Conservation (phyloP, 352 stramenopile species). For the Peronospora farinosa region DNA sequence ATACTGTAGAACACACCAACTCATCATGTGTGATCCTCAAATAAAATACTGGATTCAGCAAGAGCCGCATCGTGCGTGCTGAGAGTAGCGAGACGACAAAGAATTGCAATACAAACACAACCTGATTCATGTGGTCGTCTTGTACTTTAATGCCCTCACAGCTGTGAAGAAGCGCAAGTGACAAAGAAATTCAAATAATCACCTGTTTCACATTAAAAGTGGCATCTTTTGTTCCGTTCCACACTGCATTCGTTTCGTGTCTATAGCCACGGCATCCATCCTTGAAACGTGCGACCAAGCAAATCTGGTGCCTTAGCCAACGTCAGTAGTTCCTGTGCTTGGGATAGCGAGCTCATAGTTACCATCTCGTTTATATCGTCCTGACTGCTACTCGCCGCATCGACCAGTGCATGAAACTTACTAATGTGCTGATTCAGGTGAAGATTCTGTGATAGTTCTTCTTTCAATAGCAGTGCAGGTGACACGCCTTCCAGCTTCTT, state of each 20-base stretch:
- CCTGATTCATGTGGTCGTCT: too few species aligned
- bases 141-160: too few species aligned
- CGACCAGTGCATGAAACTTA: constrained; percentile 54
- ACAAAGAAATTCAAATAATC: too few species aligned
- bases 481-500: constrained; percentile 72
- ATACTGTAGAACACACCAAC: too few species aligned
- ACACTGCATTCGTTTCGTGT: not conserved
- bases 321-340: constrained; percentile 77
- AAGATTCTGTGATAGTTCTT: constrained; percentile 65
- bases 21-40: too few species aligned
- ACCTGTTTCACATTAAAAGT: too few species aligned
- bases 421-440: constrained; percentile 50
- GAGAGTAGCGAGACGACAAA: too few species aligned
- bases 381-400: constrained; percentile 24
- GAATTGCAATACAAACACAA: too few species aligned
- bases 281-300: constrained; percentile 71
- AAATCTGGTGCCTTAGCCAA: constrained; percentile 79
- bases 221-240: too few species aligned
- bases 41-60: too few species aligned
- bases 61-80: too few species aligned
- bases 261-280: constrained; percentile 76
- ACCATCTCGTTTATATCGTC: constrained; percentile 11
- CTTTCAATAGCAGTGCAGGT: constrained; percentile 58
- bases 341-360: constrained; percentile 49
- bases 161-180: too few species aligned